phyloP scores from a whole-genome alignment of 2,329 filamentous ascomycete genomes.

The Pseudocercospora pini-densiflorae region DNA sequence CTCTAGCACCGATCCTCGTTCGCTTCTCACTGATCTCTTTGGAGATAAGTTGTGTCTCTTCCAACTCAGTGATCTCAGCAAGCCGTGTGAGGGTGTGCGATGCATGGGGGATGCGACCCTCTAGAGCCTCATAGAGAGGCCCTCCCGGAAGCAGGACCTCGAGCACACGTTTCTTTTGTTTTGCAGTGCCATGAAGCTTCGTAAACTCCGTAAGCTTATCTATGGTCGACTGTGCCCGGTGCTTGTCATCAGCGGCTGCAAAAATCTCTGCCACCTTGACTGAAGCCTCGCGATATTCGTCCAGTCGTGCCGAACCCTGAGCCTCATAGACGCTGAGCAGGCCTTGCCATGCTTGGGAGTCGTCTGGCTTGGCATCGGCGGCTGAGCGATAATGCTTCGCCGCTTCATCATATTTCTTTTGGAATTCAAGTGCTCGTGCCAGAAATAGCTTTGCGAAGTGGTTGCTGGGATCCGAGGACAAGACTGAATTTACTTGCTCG shows the following conservation, averaged over 20 bases:
- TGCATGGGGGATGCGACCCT: constrained; percentile 81
- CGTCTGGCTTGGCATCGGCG: constrained; percentile 70
- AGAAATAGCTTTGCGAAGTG: constrained; percentile 90
- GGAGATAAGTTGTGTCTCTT: constrained; percentile 89
- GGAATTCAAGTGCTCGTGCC: constrained; percentile 81
- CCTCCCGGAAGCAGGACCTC: constrained; percentile 78
- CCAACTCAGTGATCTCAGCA: constrained; percentile 79
- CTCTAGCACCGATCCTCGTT: constrained; percentile 81
- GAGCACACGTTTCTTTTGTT: constrained; percentile 77
- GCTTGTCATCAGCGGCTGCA: constrained; percentile 64
- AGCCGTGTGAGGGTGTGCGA: constrained; percentile 80
- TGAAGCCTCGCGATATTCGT: constrained; percentile 74
- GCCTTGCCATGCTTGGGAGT: constrained; percentile 90
- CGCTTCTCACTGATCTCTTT: constrained; percentile 86
- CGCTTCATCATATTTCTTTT: constrained; percentile 70
- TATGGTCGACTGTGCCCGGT: constrained; percentile 66
- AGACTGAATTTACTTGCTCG: constrained; percentile 68
- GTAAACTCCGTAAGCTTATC: constrained; percentile 80
- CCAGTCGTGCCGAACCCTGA: constrained; percentile 68
- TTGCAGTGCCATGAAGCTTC: constrained; percentile 70
- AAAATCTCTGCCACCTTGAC: constrained; percentile 77
- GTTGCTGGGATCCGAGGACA: constrained; percentile 74
- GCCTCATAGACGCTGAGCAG: constrained; percentile 84
- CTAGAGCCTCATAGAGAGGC: constrained; percentile 78
- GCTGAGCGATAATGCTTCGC: constrained; percentile 78